Percentiles rank a stretch among this genome's conserved stretches.
phyloP scores from a whole-genome alignment of 768 basidiomycete species.

The Imleria badia region DNA sequence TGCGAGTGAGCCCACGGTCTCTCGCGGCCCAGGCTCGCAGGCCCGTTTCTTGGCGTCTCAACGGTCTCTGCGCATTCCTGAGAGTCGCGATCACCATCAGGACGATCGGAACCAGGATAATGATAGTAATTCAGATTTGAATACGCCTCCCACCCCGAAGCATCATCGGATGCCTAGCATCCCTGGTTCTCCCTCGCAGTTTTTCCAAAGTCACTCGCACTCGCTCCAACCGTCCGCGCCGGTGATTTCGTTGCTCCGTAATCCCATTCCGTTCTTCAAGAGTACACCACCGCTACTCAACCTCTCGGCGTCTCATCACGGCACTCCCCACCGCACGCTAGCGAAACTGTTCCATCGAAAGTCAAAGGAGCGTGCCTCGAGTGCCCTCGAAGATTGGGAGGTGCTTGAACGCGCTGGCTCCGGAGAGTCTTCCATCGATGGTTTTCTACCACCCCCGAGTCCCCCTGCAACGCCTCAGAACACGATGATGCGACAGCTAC shows the following conservation, averaged over 20 bases:
- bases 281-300: constrained; percentile 33
- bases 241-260: constrained; percentile 34
- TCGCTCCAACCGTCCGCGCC: constrained; percentile 37
- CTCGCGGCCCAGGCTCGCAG: constrained; percentile 28
- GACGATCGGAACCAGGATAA: constrained; percentile 32
- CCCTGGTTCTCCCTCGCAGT: constrained; percentile 31
- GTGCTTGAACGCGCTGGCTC: constrained; percentile 31
- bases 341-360: constrained; percentile 35
- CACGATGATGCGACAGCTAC: constrained; percentile 10
- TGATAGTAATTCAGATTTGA: constrained; percentile 32
- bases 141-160: constrained; percentile 33
- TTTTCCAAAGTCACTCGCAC: constrained; percentile 31
- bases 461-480: constrained; percentile 25
- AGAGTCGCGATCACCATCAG: constrained; percentile 31
- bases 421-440: constrained; percentile 25
- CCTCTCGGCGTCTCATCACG: constrained; percentile 32
- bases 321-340: constrained; percentile 30
- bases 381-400: constrained; percentile 34
- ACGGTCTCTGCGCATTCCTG: constrained; percentile 34
- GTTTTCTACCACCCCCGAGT: constrained; percentile 17
- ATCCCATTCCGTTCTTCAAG: constrained; percentile 36
- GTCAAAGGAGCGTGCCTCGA: constrained; percentile 35
- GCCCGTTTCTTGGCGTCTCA: constrained; percentile 35
- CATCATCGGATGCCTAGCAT: constrained; percentile 31
- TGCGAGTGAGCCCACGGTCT: constrained; percentile 28